These are phyloP conservation scores for Fusarium sulawesiense DNA, from an alignment of 2,329 filamentous ascomycete species.

Conservation along the genomic window DNA sequence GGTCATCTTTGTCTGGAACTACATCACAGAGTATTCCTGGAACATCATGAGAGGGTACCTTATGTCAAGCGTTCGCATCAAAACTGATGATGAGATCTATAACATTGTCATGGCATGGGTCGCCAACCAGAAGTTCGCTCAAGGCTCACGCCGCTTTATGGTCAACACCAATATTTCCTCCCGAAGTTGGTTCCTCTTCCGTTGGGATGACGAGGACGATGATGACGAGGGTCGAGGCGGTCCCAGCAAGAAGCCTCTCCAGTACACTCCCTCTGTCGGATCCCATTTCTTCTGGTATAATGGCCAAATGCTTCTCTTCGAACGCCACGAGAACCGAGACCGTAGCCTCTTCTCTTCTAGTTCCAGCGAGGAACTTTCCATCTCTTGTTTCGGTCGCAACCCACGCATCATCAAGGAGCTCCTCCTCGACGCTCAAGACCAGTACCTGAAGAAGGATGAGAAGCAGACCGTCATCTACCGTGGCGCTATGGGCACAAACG, in stretches of 20 bases:
- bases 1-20: slow-evolving; percentile 63
- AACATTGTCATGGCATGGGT: slow-evolving; percentile 79
- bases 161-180: slow-evolving; percentile 72
- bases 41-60: slow-evolving; percentile 63
- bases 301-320: slow-evolving; percentile 67
- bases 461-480: slow-evolving; percentile 75
- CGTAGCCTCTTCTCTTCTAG: slow-evolving; percentile 56
- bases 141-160: slow-evolving; percentile 69
- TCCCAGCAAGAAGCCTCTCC: slow-evolving; percentile 59
- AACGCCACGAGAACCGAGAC: slow-evolving; percentile 62
- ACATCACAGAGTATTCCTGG: slow-evolving; percentile 62
- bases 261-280: slow-evolving; percentile 76
- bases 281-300: slow-evolving; percentile 77
- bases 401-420: slow-evolving; percentile 71
- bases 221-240: slow-evolving; percentile 54
- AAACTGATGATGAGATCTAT: slow-evolving; percentile 78
- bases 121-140: slow-evolving; percentile 69
- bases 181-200: slow-evolving; percentile 61
- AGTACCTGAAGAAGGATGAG: slow-evolving; percentile 68
- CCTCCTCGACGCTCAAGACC: slow-evolving; percentile 66
- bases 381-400: slow-evolving; percentile 71
- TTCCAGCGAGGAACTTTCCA: slow-evolving; percentile 68
- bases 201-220: slow-evolving; percentile 58
- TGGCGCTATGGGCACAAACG: slow-evolving; percentile 58
- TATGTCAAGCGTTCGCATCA: slow-evolving; percentile 74